These are phyloP conservation scores for Podaxis sp. DNA, from an alignment of 768 basidiomycete species.

Conservation along the genomic window DNA sequence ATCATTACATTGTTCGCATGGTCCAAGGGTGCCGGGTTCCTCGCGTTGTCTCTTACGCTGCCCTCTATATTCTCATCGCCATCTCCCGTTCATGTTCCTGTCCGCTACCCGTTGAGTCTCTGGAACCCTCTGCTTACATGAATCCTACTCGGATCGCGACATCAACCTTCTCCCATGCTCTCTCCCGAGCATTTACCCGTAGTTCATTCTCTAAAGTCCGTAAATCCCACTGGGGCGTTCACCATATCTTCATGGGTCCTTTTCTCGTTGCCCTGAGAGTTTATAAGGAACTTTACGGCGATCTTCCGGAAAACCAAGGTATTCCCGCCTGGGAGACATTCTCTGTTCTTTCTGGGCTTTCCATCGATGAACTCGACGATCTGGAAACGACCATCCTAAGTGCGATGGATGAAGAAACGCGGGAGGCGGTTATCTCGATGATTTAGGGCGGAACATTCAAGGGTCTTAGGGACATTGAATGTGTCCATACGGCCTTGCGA, in stretches of 20 bases:
- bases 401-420: neutral
- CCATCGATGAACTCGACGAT: neutral
- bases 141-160: neutral
- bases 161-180: neutral
- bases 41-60: neutral
- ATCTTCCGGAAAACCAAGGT: neutral
- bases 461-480: neutral
- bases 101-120: neutral
- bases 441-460: neutral
- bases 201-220: neutral
- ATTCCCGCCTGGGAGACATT: neutral
- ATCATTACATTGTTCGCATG: neutral
- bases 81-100: neutral
- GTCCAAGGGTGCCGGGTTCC: neutral
- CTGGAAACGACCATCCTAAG: neutral
- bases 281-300: neutral
- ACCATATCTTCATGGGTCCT: neutral
- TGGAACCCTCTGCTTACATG: neutral
- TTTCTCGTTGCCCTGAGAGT: neutral
- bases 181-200: neutral
- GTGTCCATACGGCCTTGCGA: neutral
- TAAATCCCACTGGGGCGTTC: neutral
- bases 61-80: slow-evolving; percentile 1
- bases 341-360: neutral
- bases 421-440: neutral